Percentiles rank a stretch among this genome's conserved stretches.
These are phyloP conservation scores for Sonneratia caseolaris DNA, from an alignment of 345 rosid genomes.

Conservation along the genomic window DNA sequence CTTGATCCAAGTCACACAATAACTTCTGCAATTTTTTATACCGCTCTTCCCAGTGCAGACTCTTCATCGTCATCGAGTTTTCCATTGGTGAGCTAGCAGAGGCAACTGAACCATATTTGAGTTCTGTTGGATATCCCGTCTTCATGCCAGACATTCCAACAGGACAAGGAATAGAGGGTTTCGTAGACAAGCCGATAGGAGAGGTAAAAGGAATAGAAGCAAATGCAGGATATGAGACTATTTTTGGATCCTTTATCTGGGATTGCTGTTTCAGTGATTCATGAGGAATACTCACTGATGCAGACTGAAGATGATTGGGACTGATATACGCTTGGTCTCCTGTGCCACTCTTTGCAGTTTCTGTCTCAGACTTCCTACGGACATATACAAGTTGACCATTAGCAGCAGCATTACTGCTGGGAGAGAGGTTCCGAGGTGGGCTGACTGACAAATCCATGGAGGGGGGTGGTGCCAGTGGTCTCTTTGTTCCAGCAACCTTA, in stretches of 20 bases:
- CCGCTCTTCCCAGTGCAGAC: constrained; percentile 65
- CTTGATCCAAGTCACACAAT: constrained; percentile 46
- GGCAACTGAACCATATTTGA: constrained; percentile 18
- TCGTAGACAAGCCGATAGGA: constrained; percentile 27
- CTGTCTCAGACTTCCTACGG: constrained; percentile 65
- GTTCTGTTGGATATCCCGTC: constrained; percentile 23
- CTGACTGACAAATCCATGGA: constrained; percentile 26
- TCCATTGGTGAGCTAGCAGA: constrained; percentile 15
- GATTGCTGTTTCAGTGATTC: constrained; percentile 21
- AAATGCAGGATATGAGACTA: constrained; percentile 30
- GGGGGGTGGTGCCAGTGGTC: constrained; percentile 17
- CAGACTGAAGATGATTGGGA: constrained; percentile 15
- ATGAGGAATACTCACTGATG: constrained; percentile 16
- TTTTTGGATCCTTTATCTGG: constrained; percentile 32
- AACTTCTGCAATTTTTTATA: constrained; percentile 48
- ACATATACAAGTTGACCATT: constrained; percentile 65
- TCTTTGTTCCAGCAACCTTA: constrained; percentile 50
- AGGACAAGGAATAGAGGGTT: constrained; percentile 31
- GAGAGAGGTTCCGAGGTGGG: constrained; percentile 31
- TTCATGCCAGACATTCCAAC: constrained; percentile 29
- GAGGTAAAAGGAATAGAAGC: constrained; percentile 31
- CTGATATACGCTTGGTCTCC: constrained; percentile 15
- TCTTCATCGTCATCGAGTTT: constrained; percentile 25
- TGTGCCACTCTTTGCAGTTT: constrained; percentile 28
- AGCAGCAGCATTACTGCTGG: constrained; percentile 34